Evolutionary conservation across 139 green algal species (phyloP), one percentile per base, ranked within the genome.

Genomic region (Volvox africanus): DNA sequence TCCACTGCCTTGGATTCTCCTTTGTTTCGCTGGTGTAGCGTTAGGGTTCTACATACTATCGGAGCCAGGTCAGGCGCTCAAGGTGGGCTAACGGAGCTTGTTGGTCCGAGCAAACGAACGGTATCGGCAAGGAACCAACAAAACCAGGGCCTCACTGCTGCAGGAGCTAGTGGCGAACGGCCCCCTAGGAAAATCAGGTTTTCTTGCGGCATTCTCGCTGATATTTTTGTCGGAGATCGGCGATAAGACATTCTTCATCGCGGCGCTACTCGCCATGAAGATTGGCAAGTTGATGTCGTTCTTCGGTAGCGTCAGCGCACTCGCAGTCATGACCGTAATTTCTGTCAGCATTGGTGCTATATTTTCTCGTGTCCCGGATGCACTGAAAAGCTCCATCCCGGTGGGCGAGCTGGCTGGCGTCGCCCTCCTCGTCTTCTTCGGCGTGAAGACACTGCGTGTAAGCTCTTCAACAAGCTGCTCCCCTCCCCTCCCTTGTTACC

Each of bases 171-270:
- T 96, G 1, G 80, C 92, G 0, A 93, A 93, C 33, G 95, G 94
- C 1, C 93, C 93, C 21, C 86, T 99, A 2, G 96, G 96, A 69
- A 96, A 93, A 69, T 98, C 94, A 14, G 98, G 98, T 20, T 98
- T 99, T 90, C 91, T 98, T 22, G 97, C 98, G 0, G 96, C 98
- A n/a, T 99, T 99, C 82, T 96, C 95, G 24, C 93, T 99, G 22
- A 99, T 99, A 85, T 99, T 99, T 89, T 87, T 99, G 0, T 98
- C 92, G 22, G 98, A 99, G 92, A 95, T 99, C 30, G 98, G 98
- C 0, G 98, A 99, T 92, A 99, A 99, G 93, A 99, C 98, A 9
- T 99, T 99, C 91, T 99, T 99, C 96, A 99, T 99, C 50, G 98
- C 98, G 0, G 98, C 96, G 3, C 94, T 99, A 73, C 94, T 99